A percentile compares a stretch with the other conserved stretches of the same genome.
phyloP scores from a whole-genome alignment of 495 filamentous ascomycete species.

The Penicillium flavigenum region DNA sequence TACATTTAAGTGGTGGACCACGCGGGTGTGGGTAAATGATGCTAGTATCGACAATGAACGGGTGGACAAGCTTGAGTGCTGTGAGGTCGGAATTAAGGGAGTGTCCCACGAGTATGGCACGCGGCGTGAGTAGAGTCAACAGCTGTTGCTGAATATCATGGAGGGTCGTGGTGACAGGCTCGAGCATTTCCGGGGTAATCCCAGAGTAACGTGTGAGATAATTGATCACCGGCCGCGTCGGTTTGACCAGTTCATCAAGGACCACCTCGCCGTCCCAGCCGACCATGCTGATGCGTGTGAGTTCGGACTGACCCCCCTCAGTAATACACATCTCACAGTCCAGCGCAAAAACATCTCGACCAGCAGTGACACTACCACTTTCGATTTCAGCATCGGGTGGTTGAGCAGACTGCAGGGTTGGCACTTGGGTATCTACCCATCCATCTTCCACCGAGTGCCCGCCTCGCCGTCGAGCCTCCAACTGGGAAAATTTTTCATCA shows the following conservation, averaged over 20 bases:
- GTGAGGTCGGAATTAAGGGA: conserved; percentile 87
- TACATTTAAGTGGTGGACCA: conserved; percentile 68
- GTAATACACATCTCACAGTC: conserved; percentile 98
- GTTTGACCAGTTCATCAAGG: conserved; percentile 90
- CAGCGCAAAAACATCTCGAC: conserved; percentile 75
- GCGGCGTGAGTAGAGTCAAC: conserved; percentile 66
- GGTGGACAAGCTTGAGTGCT: conserved; percentile 82
- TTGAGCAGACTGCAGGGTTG: conserved; percentile 61
- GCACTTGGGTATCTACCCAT: conserved; percentile 80
- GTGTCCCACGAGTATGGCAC: conserved; percentile 83
- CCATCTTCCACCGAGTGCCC: conserved; percentile 58
- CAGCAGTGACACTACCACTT: conserved; percentile 77
- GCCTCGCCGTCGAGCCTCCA: conserved; percentile 44
- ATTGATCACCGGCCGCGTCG: conserved; percentile 76
- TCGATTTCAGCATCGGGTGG: conserved; percentile 69
- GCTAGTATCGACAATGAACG: conserved; percentile 87
- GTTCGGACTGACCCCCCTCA: conserved; percentile 67
- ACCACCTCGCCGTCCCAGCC: conserved; percentile 80
- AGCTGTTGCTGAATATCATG: conserved; percentile 78
- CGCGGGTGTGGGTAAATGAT: conserved; percentile 81
- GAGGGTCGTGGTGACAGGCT: conserved; percentile 78
- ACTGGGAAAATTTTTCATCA: conserved; percentile 41
- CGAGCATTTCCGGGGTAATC: conserved; percentile 81
- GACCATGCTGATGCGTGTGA: conserved; percentile 84
- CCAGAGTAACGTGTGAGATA: conserved; percentile 89